Percentiles rank a stretch among this genome's conserved stretches.
These are phyloP conservation scores for Penicillium psychrosexuale DNA, from an alignment of 2,329 filamentous ascomycete species.

Conservation along the genomic window DNA sequence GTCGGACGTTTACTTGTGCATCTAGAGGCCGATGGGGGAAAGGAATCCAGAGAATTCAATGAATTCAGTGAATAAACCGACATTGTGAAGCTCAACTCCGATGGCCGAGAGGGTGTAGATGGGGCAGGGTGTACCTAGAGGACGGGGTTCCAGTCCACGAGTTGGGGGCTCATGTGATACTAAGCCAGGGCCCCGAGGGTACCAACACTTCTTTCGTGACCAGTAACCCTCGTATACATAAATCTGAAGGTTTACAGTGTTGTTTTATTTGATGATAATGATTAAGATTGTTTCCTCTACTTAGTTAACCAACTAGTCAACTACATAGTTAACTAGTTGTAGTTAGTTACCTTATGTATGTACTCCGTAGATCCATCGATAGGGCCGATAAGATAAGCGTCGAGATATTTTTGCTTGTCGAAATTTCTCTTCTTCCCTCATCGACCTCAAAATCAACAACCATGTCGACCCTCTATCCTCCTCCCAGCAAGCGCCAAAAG, in stretches of 20 bases:
- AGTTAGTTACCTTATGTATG: no score
- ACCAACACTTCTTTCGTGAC: no score
- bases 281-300: no score
- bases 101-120: background rate
- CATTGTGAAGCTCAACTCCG: slow-evolving; percentile 8
- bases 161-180: no score
- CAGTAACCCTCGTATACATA: no score
- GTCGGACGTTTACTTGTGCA: slow-evolving; percentile 47
- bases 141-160: no score
- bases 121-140: no score
- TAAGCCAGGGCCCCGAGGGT: no score
- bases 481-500: slow-evolving; percentile 82
- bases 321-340: no score
- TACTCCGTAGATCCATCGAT: background rate
- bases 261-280: no score
- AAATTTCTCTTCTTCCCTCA: slow-evolving; percentile 18
- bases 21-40: slow-evolving; percentile 22
- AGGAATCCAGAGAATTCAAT: slow-evolving; percentile 14
- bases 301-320: no score
- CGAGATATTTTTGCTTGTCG: slow-evolving; percentile 8
- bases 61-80: slow-evolving; percentile 10
- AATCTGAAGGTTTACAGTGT: no score
- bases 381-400: slow-evolving; percentile 24
- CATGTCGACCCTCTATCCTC: slow-evolving; percentile 81
- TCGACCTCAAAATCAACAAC: slow-evolving; percentile 17